Conservation (phyloP, 495 filamentous ascomycete species). For the Melanomma pulvis-pyrius region DNA sequence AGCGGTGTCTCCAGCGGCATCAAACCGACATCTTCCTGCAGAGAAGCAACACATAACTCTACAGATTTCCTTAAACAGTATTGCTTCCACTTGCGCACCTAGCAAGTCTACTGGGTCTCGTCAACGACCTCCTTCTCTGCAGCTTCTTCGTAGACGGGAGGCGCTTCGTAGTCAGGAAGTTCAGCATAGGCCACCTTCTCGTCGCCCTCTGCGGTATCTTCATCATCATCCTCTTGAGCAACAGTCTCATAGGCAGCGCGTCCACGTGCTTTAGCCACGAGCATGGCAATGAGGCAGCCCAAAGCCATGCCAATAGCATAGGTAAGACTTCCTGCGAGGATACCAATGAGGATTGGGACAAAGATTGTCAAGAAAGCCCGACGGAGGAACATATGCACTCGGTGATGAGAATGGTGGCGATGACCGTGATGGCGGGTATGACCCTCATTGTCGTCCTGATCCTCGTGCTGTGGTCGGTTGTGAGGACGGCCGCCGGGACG, state of each 20-base stretch:
- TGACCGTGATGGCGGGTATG: slow-evolving; percentile 26
- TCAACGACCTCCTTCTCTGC: slow-evolving; percentile 38
- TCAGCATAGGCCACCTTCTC: slow-evolving; percentile 36
- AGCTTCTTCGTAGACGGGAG: slow-evolving; percentile 39
- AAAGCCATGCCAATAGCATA: slow-evolving; percentile 41
- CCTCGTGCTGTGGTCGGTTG: slow-evolving; percentile 26
- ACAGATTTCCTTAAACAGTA: neutral
- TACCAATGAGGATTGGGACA: slow-evolving; percentile 40
- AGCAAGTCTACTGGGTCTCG: neutral
- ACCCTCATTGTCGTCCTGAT: slow-evolving; percentile 8
- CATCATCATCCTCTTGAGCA: slow-evolving; percentile 32
- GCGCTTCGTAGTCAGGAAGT: slow-evolving; percentile 36
- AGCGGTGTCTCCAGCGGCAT: neutral
- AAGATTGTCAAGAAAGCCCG: slow-evolving; percentile 33
- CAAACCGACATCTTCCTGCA: neutral
- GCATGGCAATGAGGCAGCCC: slow-evolving; percentile 33
- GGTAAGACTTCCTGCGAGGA: slow-evolving; percentile 39
- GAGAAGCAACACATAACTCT: neutral
- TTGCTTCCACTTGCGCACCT: neutral
- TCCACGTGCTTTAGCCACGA: slow-evolving; percentile 36
- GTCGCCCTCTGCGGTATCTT: neutral
- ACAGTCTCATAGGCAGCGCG: slow-evolving; percentile 21
- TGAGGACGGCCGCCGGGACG: slow-evolving; percentile 21
- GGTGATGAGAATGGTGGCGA: slow-evolving; percentile 33
- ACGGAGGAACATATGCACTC: slow-evolving; percentile 31